Conservation (phyloP, 306 rosid species). For the Myrica gale region DNA sequence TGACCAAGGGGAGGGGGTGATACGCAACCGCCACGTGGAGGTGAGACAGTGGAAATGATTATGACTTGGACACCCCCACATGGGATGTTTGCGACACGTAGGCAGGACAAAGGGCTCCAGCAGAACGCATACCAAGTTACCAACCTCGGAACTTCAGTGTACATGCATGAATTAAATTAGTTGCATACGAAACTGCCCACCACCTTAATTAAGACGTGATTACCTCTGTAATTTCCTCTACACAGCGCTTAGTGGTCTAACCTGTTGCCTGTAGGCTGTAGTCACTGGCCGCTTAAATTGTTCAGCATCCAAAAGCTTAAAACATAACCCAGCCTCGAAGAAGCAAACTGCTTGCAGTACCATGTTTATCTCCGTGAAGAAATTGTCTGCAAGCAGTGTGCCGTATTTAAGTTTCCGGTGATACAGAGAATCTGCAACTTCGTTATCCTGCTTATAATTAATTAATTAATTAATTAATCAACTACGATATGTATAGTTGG, state of each 20-base stretch:
- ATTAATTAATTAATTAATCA: too few relatives aligned
- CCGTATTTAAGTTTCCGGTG: too few relatives aligned
- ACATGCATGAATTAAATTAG: slow-evolving; percentile 27
- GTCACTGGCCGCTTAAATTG: neutral
- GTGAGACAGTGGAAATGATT: neutral
- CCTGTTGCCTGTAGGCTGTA: neutral
- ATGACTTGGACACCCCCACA: slow-evolving; percentile 30
- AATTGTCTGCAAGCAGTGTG: too few relatives aligned
- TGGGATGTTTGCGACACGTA: slow-evolving; percentile 30
- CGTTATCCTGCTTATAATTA: too few relatives aligned
- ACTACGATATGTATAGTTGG: too few relatives aligned
- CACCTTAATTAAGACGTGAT: neutral
- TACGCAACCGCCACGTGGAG: slow-evolving; percentile 29
- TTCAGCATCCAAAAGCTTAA: too few relatives aligned
- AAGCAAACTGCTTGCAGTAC: too few relatives aligned
- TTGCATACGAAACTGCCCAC: neutral
- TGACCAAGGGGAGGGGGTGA: slow-evolving; percentile 4
- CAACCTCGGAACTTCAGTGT: slow-evolving; percentile 32
- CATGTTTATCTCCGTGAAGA: too few relatives aligned
- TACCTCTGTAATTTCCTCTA: neutral
- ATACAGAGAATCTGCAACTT: too few relatives aligned
- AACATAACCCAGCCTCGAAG: too few relatives aligned
- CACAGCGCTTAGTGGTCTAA: neutral
- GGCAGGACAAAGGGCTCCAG: neutral
- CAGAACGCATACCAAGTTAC: neutral